These are phyloP conservation scores for Saccharum spontaneum DNA, from an alignment of 176 grass and related monocot genomes.

Conservation along the genomic window DNA sequence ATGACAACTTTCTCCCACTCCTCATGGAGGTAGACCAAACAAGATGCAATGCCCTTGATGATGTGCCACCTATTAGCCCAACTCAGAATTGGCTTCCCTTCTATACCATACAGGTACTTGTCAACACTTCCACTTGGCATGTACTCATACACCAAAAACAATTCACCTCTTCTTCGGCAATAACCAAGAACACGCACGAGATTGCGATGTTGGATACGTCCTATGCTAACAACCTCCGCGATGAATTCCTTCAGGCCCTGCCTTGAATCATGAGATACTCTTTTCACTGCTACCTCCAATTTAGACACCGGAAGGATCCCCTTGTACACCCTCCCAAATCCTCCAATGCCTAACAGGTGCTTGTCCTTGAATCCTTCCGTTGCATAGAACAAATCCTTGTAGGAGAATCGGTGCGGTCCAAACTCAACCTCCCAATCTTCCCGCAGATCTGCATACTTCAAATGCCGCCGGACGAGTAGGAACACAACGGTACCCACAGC, in stretches of 20 bases:
- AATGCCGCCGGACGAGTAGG: background rate
- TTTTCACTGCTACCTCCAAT: conserved; percentile 37
- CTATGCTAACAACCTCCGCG: conserved; percentile 18
- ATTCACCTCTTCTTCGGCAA: conserved; percentile 8
- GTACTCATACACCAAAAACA: conserved; percentile 32
- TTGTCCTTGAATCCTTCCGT: conserved; percentile 28
- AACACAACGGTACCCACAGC: background rate
- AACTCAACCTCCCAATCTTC: conserved; percentile 46
- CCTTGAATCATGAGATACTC: conserved; percentile 21
- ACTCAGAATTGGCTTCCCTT: background rate
- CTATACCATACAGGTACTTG: conserved; percentile 18
- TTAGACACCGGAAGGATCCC: conserved; percentile 12
- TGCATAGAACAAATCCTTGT: conserved; percentile 27
- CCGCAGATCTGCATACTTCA: background rate
- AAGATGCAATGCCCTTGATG: conserved; percentile 36
- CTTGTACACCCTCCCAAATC: conserved; percentile 44
- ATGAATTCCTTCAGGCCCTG: conserved; percentile 42
- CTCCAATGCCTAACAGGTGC: conserved; percentile 21
- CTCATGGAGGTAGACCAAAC: conserved; percentile 43
- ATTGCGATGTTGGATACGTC: conserved; percentile 21
- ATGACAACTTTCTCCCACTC: conserved; percentile 42
- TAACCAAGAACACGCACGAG: conserved; percentile 24
- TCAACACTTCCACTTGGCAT: conserved; percentile 45
- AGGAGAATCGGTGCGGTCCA: conserved; percentile 36
- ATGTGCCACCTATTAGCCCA: conserved; percentile 34